These are phyloP conservation scores for Neurospora cerealis DNA, from an alignment of 495 filamentous ascomycete genomes.

Conservation along the genomic window DNA sequence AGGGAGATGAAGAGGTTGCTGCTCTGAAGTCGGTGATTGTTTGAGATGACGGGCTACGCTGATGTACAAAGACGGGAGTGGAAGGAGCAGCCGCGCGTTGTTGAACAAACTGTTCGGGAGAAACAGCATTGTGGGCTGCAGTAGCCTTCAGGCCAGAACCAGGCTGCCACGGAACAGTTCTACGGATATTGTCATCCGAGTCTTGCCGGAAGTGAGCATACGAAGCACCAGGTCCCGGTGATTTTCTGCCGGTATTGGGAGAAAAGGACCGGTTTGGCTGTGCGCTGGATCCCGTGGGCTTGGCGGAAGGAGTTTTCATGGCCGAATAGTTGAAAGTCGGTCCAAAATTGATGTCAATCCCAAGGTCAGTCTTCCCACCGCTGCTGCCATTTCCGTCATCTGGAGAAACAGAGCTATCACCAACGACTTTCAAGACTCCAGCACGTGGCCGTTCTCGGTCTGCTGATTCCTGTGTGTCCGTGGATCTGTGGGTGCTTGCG, in stretches of 20 bases:
- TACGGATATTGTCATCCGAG: slow-evolving; percentile 40
- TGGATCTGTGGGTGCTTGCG: slow-evolving; percentile 58
- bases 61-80: slow-evolving; percentile 42
- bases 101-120: slow-evolving; percentile 78
- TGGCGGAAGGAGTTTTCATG: slow-evolving; percentile 11
- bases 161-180: slow-evolving; percentile 73
- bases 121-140: slow-evolving; percentile 26
- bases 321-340: slow-evolving; percentile 61
- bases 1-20: slow-evolving; percentile 35
- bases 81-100: slow-evolving; percentile 55
- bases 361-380: not conserved
- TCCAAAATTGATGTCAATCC: slow-evolving; percentile 70
- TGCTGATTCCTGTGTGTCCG: slow-evolving; percentile 49
- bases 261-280: slow-evolving; percentile 32
- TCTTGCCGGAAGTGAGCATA: slow-evolving; percentile 31
- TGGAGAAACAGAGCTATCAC: slow-evolving; percentile 36
- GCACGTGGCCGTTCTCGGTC: slow-evolving; percentile 56
- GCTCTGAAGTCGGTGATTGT: slow-evolving; percentile 36
- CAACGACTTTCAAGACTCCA: slow-evolving; percentile 75
- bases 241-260: slow-evolving; percentile 32
- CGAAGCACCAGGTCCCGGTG: slow-evolving; percentile 25
- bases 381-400: not conserved
- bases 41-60: slow-evolving; percentile 48
- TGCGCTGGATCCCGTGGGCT: slow-evolving; percentile 17
- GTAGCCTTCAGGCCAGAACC: slow-evolving; percentile 41